These are phyloP conservation scores for Macrotyloma uniflorum DNA, from an alignment of 306 rosid genomes.

Conservation along the genomic window DNA sequence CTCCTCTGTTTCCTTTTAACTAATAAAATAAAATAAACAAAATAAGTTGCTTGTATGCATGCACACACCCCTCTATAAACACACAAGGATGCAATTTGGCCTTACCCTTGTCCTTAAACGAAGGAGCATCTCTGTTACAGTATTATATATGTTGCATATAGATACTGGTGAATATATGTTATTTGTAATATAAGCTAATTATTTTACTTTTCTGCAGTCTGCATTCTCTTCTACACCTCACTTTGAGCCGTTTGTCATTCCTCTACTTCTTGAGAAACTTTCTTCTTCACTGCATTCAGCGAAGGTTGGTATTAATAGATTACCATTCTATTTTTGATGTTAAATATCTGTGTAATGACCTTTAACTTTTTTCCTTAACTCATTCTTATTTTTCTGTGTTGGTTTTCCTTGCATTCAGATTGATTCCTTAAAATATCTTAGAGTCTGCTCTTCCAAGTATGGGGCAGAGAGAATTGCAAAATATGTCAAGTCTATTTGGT, in stretches of 20 bases:
- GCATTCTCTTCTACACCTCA: constrained; percentile 80
- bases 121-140: constrained; percentile 19
- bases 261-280: constrained; percentile 90
- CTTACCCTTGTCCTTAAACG: constrained; percentile 2
- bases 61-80: not conserved
- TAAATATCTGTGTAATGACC: constrained; percentile 14
- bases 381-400: constrained; percentile 25
- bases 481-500: constrained; percentile 72
- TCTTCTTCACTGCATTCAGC: constrained; percentile 78
- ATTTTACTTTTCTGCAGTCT: constrained; percentile 56
- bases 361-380: not conserved
- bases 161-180: constrained; percentile 17
- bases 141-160: constrained; percentile 35
- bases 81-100: not conserved
- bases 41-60: not conserved
- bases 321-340: constrained; percentile 28
- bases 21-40: not conserved
- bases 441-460: constrained; percentile 62
- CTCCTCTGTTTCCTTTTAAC: constrained; percentile 17
- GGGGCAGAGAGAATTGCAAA: constrained; percentile 84
- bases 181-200: constrained; percentile 26
- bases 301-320: constrained; percentile 65
- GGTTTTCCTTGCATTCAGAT: constrained; percentile 56
- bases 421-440: constrained; percentile 90
- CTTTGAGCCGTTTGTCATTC: constrained; percentile 84